Evolutionary conservation across 192 early-diverging fungal genomes (phyloP).

Genomic region (Coemansia sp.): DNA sequence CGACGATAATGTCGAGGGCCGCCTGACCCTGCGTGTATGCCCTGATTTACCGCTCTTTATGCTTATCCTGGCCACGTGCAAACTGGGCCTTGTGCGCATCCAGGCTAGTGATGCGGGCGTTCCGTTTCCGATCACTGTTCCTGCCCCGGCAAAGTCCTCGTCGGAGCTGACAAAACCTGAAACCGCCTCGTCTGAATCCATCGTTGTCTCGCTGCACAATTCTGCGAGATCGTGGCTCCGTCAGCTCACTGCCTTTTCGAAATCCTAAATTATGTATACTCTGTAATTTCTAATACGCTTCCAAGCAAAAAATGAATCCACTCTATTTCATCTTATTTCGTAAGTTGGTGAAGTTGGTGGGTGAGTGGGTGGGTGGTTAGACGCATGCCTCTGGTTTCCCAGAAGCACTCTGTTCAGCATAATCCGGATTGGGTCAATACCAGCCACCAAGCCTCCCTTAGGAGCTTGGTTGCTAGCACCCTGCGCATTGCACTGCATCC

Average conservation of each 20-base stretch:
- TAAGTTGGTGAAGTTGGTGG: slow-evolving; percentile 9
- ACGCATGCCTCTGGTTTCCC: slow-evolving; percentile 10
- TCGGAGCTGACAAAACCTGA: neutral
- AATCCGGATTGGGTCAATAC: slow-evolving; percentile 50
- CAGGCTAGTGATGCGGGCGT: slow-evolving; percentile 18
- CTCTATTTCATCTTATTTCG: neutral
- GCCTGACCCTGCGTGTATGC: slow-evolving; percentile 7
- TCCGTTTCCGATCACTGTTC: slow-evolving; percentile 2
- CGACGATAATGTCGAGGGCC: slow-evolving; percentile 15
- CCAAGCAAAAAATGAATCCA: neutral
- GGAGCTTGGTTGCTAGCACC: slow-evolving; percentile 16
- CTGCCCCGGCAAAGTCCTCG: neutral
- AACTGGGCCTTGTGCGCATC: slow-evolving; percentile 15
- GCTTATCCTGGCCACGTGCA: slow-evolving; percentile 14
- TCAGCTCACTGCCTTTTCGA: neutral
- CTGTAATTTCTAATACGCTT: neutral
- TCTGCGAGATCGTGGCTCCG: neutral
- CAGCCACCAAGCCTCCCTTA: too few species aligned
- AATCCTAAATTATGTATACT: neutral
- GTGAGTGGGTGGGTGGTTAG: slow-evolving; percentile 30
- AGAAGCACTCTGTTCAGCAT: slow-evolving; percentile 31
- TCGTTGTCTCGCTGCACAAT: neutral
- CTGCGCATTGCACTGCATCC: slow-evolving; percentile 53
- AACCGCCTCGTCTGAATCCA: neutral
- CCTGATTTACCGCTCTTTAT: slow-evolving; percentile 18